phyloP scores from a whole-genome alignment of 371 early-diverging fungal species.

The Apophysomyces elegans region DNA sequence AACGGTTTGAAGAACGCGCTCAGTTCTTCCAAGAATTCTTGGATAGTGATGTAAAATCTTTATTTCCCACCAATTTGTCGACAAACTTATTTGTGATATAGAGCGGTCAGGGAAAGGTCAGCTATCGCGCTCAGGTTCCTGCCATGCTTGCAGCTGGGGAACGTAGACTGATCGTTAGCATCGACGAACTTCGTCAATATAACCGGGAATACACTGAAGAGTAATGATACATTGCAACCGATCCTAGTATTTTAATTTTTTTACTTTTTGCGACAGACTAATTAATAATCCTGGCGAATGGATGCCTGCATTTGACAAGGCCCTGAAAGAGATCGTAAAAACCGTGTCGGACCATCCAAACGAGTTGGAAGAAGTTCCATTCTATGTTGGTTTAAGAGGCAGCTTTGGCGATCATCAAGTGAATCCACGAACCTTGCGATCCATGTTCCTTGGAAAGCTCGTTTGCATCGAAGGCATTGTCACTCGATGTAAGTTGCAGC shows the following conservation, averaged over 20 bases:
- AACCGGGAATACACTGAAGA: constrained; percentile 68
- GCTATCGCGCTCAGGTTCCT: constrained; percentile 72
- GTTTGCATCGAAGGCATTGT: constrained; percentile 99
- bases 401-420: constrained; percentile 92
- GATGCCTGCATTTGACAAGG: constrained; percentile 85
- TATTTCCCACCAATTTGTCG: not conserved
- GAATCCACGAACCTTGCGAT: constrained; percentile 90
- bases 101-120: constrained; percentile 38
- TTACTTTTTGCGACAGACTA: constrained; percentile 49
- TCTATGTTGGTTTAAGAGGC: constrained; percentile 90
- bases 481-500: constrained; percentile 77
- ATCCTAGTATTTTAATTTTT: not conserved
- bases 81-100: not conserved
- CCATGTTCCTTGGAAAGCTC: constrained; percentile 85
- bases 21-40: constrained; percentile 35
- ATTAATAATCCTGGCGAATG: constrained; percentile 82
- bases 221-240: constrained; percentile 39
- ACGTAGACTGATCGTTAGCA: constrained; percentile 82
- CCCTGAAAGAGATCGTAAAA: constrained; percentile 68
- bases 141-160: constrained; percentile 65
- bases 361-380: constrained; percentile 50
- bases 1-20: constrained; percentile 26
- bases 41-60: constrained; percentile 30
- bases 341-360: constrained; percentile 35
- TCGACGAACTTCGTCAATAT: constrained; percentile 87